A percentile compares a stretch with the other conserved stretches of the same genome.
These are phyloP conservation scores for Colletotrichum cordylinicola DNA, from an alignment of 2,329 filamentous ascomycete genomes.

Conservation along the genomic window DNA sequence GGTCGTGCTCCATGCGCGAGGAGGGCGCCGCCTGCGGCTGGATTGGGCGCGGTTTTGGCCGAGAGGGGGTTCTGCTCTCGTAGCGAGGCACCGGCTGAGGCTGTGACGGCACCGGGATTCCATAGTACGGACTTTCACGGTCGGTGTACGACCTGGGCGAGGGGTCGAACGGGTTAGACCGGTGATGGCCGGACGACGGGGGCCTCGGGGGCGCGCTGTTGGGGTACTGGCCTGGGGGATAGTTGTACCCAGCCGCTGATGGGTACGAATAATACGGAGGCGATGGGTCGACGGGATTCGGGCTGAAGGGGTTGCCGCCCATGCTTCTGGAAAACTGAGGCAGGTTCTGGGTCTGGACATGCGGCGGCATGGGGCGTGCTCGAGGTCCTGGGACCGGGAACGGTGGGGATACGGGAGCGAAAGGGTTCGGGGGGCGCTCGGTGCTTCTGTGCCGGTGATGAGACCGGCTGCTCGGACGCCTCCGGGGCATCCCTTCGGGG, in stretches of 20 bases:
- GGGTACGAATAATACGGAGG: neutral
- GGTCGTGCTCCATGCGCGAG: neutral
- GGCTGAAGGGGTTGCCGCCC: neutral
- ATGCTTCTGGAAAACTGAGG: neutral
- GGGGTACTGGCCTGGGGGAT: neutral
- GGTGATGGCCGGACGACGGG: neutral
- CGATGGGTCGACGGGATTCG: neutral
- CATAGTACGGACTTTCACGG: neutral
- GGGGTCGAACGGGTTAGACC: neutral
- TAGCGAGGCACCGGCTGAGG: neutral
- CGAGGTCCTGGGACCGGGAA: neutral
- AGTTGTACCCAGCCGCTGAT: neutral
- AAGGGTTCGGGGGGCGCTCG: neutral
- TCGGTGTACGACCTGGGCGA: neutral
- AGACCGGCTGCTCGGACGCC: neutral
- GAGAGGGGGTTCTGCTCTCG: neutral
- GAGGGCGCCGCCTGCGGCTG: neutral
- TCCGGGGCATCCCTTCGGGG: neutral
- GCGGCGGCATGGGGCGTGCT: neutral
- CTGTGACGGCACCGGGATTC: neutral
- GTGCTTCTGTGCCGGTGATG: neutral
- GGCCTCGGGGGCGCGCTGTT: neutral
- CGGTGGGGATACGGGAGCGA: neutral
- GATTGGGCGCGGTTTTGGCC: neutral
- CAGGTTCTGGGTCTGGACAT: neutral